These are phyloP conservation scores for Leishmania lainsoni DNA, from an alignment of 208 protist species.

Conservation along the genomic window DNA sequence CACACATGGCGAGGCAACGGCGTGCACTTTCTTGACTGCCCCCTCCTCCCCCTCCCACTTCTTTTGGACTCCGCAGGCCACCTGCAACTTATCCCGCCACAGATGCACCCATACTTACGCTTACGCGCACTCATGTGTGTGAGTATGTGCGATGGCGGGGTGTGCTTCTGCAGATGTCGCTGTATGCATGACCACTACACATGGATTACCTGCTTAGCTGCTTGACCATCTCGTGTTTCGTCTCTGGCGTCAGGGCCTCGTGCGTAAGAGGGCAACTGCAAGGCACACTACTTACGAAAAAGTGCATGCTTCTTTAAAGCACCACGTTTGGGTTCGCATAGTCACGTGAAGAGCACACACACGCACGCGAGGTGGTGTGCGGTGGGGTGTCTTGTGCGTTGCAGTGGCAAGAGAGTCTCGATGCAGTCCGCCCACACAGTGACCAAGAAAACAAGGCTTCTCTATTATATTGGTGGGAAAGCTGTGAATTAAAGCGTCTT, in stretches of 20 bases:
- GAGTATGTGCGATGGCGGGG: neutral
- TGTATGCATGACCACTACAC: neutral
- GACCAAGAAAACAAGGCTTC: neutral
- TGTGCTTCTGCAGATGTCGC: conserved; percentile 2
- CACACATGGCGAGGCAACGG: neutral
- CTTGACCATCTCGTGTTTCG: neutral
- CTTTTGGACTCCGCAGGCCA: neutral
- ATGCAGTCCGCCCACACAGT: neutral
- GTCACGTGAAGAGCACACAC: neutral
- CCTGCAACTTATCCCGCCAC: neutral
- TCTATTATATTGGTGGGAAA: neutral
- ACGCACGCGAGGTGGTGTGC: neutral
- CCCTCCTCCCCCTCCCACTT: neutral
- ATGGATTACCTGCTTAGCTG: neutral
- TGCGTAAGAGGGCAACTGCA: neutral
- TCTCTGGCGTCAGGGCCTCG: neutral
- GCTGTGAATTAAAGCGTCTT: neutral
- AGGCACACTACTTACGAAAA: neutral
- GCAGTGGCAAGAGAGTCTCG: neutral
- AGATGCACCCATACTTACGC: conserved; percentile 1
- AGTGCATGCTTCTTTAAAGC: neutral
- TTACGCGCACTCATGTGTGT: neutral
- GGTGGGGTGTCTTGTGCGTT: neutral
- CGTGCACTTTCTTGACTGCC: neutral
- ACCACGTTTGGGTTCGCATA: neutral